Evolutionary conservation across 1,284 basidiomycete genomes (phyloP).

Genomic region (Polyporus tsugae): DNA sequence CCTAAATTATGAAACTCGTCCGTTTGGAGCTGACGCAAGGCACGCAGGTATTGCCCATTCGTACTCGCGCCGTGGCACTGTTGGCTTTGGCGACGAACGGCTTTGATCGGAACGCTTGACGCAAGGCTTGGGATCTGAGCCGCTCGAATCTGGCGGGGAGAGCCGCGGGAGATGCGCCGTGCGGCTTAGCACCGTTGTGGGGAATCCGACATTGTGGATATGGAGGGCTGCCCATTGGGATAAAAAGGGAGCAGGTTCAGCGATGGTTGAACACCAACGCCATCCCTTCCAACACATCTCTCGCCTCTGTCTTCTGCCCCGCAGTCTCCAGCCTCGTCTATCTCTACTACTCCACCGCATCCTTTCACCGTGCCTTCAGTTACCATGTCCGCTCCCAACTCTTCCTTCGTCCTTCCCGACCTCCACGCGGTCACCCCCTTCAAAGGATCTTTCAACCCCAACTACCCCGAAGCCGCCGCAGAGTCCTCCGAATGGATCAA

Average conservation of each 20-base stretch:
- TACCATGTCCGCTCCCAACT: slow-evolving; percentile 43
- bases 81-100: slow-evolving; percentile 11
- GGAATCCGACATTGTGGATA: slow-evolving; percentile 2
- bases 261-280: neutral
- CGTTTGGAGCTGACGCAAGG: slow-evolving; percentile 13
- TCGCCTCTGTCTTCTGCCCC: neutral
- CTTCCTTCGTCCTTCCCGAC: slow-evolving; percentile 63
- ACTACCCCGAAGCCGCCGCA: slow-evolving; percentile 60
- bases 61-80: slow-evolving; percentile 10
- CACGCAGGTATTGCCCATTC: slow-evolving; percentile 5
- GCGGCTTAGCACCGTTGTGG: neutral
- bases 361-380: slow-evolving; percentile 25
- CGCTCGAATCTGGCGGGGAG: slow-evolving; percentile 8
- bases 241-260: slow-evolving; percentile 2
- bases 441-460: slow-evolving; percentile 55
- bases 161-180: slow-evolving; percentile 1
- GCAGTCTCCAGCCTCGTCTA: neutral
- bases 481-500: slow-evolving; percentile 72
- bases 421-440: slow-evolving; percentile 59
- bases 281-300: neutral
- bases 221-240: neutral
- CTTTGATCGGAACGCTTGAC: slow-evolving; percentile 16
- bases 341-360: slow-evolving; percentile 18
- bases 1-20: slow-evolving; percentile 12
- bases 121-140: slow-evolving; percentile 4